phyloP scores from a whole-genome alignment of 1,139 yeast genomes.

The Candida sojae region DNA sequence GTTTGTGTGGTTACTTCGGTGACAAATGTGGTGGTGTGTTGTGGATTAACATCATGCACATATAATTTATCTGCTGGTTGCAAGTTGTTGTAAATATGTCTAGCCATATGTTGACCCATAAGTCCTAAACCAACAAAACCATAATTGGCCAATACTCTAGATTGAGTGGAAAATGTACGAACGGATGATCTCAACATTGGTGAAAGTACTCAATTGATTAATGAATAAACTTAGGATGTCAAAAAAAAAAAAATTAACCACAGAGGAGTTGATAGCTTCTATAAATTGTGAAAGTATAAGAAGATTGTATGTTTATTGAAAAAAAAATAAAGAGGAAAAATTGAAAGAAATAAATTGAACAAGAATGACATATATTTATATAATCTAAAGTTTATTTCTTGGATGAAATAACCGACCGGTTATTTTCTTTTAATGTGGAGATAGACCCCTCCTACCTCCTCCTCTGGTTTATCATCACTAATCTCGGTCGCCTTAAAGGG shows the following conservation, averaged over 20 bases:
- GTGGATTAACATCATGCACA: conserved; percentile 45
- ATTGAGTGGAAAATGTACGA: conserved; percentile 24
- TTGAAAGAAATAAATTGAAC: too few relatives aligned
- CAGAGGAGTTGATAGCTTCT: too few relatives aligned
- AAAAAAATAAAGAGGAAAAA: too few relatives aligned
- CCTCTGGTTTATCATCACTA: too few relatives aligned
- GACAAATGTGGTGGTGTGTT: conserved; percentile 30
- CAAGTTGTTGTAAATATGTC: conserved; percentile 48
- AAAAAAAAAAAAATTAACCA: background rate
- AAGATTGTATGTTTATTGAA: too few relatives aligned
- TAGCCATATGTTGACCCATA: conserved; percentile 65
- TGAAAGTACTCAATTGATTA: background rate
- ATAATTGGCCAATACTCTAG: conserved; percentile 27
- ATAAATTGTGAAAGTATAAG: too few relatives aligned
- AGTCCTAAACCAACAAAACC: conserved; percentile 63
- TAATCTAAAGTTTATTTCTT: too few relatives aligned
- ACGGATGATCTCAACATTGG: conserved; percentile 11
- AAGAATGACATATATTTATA: too few relatives aligned
- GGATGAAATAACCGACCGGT: conserved; percentile 1
- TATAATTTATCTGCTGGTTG: conserved; percentile 41
- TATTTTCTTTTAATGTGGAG: background rate
- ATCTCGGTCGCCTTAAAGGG: too few relatives aligned
- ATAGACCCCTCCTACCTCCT: background rate
- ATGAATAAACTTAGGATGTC: background rate
- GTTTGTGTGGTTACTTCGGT: conserved; percentile 23